Conservation (phyloP, 2,329 filamentous ascomycete genomes). For the Penicillium sp. region DNA sequence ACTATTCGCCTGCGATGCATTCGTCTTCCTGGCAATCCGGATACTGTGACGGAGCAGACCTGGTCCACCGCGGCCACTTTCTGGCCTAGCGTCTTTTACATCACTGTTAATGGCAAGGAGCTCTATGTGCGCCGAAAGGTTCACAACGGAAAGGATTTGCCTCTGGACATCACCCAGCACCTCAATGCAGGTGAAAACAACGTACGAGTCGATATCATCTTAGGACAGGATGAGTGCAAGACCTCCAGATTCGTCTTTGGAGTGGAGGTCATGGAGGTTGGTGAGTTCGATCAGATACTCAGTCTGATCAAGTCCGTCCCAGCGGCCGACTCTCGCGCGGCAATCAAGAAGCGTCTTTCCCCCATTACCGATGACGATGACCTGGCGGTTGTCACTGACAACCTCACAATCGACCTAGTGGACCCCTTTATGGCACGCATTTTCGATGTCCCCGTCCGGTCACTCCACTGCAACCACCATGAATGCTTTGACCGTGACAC, state of each 20-base stretch:
- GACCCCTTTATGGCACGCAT: constrained; percentile 66
- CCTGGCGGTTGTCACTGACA: constrained; percentile 56
- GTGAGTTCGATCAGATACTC: constrained; percentile 42
- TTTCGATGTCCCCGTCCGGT: constrained; percentile 70
- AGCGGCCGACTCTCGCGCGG: constrained; percentile 51
- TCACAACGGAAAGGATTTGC: constrained; percentile 72
- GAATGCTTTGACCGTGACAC: constrained; percentile 89
- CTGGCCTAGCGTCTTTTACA: constrained; percentile 71
- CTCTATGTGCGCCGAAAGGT: constrained; percentile 63
- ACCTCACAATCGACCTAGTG: constrained; percentile 61
- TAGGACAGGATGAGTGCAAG: constrained; percentile 36
- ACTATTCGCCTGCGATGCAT: constrained; percentile 70
- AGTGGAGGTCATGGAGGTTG: constrained; percentile 66
- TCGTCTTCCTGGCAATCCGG: constrained; percentile 31
- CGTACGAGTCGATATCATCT: constrained; percentile 54
- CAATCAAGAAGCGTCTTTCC: constrained; percentile 56
- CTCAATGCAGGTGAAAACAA: constrained; percentile 61
- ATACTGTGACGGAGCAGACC: constrained; percentile 29
- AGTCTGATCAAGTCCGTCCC: constrained; percentile 42
- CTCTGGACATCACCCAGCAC: constrained; percentile 67
- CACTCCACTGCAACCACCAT: constrained; percentile 67
- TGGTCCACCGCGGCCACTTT: constrained; percentile 65
- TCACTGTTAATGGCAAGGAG: constrained; percentile 63
- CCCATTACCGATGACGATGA: constrained; percentile 55
- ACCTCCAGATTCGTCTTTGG: constrained; percentile 58